Conservation (phyloP, 2,329 filamentous ascomycete genomes). For the Fusarium pilosicola region DNA sequence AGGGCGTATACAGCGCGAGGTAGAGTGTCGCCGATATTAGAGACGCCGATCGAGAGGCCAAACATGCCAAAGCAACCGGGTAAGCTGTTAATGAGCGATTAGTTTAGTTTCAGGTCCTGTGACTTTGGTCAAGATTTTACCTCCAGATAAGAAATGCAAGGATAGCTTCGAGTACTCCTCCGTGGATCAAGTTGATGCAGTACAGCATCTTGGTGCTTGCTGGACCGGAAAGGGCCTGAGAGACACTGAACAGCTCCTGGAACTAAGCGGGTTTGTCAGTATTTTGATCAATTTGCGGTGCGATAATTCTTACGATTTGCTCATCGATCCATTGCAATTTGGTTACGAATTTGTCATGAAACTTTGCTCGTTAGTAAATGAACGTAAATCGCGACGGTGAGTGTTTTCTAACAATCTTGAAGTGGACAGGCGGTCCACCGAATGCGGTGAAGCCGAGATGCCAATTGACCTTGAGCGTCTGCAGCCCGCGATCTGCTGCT, state of each 20-base stretch:
- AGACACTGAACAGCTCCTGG: conserved; percentile 76
- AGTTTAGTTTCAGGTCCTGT: too few species aligned
- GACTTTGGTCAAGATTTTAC: too few species aligned
- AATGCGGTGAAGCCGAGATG: conserved; percentile 25
- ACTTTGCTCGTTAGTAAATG: not conserved
- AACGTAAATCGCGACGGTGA: too few species aligned
- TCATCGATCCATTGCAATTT: conserved; percentile 74
- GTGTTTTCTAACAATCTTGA: not conserved
- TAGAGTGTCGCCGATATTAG: conserved; percentile 66
- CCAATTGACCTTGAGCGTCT: conserved; percentile 26
- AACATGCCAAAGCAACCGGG: conserved; percentile 79
- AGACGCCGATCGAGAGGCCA: conserved; percentile 71
- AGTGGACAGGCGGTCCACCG: conserved; percentile 27
- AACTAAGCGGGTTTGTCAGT: fast-evolving
- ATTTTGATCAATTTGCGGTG: too few species aligned
- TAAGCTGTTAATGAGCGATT: too few species aligned
- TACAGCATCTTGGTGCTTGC: conserved; percentile 78
- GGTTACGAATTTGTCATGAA: conserved; percentile 63
- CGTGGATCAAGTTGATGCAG: conserved; percentile 72
- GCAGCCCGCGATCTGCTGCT: not conserved
- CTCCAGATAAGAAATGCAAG: conserved; percentile 72
- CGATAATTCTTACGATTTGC: conserved; percentile 60
- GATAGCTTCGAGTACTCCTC: conserved; percentile 66
- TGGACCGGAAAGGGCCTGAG: conserved; percentile 74
- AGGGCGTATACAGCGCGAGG: conserved; percentile 73